Conservation (phyloP, 1,284 basidiomycete species). For the Trichosporon sp. region DNA sequence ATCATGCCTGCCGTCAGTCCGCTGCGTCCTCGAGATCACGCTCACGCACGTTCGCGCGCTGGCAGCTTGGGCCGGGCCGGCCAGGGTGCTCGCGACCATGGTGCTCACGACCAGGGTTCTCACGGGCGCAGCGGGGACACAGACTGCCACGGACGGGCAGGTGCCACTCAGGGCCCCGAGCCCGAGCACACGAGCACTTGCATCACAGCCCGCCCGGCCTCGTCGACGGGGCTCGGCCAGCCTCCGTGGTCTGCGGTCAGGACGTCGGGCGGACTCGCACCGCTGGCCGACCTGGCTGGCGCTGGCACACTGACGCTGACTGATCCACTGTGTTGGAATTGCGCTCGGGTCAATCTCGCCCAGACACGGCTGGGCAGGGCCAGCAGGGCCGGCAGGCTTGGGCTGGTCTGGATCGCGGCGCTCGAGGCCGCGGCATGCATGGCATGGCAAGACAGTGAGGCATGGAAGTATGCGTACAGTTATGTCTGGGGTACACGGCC, state of each 20-base stretch:
- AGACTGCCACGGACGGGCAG: background rate
- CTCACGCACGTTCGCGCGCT: background rate
- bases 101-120: background rate
- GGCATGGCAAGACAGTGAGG: background rate
- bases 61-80: too few relatives aligned
- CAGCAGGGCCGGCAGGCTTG: background rate
- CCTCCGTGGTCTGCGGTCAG: background rate
- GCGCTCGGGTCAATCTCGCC: background rate
- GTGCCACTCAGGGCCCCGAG: background rate
- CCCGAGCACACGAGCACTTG: too few relatives aligned
- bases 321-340: background rate
- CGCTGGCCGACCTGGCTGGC: too few relatives aligned
- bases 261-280: background rate
- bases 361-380: background rate
- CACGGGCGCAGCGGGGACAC: background rate
- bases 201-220: background rate
- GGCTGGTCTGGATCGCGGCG: background rate
- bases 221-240: background rate
- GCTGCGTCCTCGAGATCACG: background rate
- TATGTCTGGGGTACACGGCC: background rate
- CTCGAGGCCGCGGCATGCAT: background rate
- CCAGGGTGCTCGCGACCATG: too few relatives aligned
- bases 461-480: background rate
- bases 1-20: background rate
- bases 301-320: too few relatives aligned